Base-by-base conservation (phyloP, 2,329 filamentous ascomycete species). In the Verticillium tricorpus region DNA sequence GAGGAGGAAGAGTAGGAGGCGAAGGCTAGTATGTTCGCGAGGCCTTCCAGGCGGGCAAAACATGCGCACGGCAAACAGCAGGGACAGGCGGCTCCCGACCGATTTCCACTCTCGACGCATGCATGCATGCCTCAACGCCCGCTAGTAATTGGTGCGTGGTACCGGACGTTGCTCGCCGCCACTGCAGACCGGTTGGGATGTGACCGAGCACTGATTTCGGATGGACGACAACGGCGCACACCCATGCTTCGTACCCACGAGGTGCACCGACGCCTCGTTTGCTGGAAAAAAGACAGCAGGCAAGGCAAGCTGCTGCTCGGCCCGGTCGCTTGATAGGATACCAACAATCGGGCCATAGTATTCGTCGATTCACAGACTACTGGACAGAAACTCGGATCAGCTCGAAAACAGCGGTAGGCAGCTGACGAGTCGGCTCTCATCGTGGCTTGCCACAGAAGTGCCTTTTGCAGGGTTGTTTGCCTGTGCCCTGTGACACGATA, bases 1-100 rank as follows among this genome's bases (percentile, higher is more conserved):
- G 77, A 79, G 19, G 75, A 79, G 63, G 79, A 79, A 63, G 79
- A 83, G 28, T 52, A 22, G 22, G 19, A 15, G 14, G 15, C 15
- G 17, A 40, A 19, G 19, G 11, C 45, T 9, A 45, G n/a, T 5
- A 22, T 15, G n/a, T 25, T 25, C 12, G 12, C 11, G 9, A 25
- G 45, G 45, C 8, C 17, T 22, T 14, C 5, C 9, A 15, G 19
- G 19, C 45, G 19, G 37, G 45, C 19, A 19, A 52, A 28, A 7
- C 9, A 14, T 52, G 22, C 45, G 19, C 45, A 19, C 22, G 45
- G 45, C 45, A 14, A 8, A 9, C 45, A 52, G 12, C 45, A 12
- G 45, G 11, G 45, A 19, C 25, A 22, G 45, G 45, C 45, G 45
- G 45, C 45, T 52, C n/a, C 45, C 25, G 19, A 19, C 45, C n/a